Evolutionary conservation across 768 basidiomycete genomes (phyloP), one percentile per base, ranked within the genome.

Genomic region (Clathrus columnatus): DNA sequence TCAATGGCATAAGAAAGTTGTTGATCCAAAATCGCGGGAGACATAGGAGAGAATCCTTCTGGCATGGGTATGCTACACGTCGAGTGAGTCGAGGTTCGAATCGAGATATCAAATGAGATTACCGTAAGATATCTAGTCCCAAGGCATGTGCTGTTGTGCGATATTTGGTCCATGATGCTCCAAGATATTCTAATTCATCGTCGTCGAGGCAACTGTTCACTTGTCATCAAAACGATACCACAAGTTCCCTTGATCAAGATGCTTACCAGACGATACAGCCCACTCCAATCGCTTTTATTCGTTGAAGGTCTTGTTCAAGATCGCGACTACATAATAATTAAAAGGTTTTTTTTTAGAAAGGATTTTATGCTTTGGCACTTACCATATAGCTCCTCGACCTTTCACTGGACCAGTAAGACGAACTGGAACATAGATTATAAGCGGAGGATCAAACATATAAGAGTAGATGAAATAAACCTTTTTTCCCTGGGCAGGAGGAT

Each of bases 401-500:
- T 82, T 83, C 8, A 85, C 77, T 27, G 88, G 85, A 2, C 89
- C 89, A 50, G 74, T 74, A 23, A 89, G 70, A 53, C 89, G 81
- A 17, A 89, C 86, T 88, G 47, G 16, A 28, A 49, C 26, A 43
- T 16, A 24, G 21, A 14, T 32, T 11, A 45, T 41, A 47, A 29
- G 23, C 20, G 45, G 18, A 26, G n/a, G 50, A 48, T 51, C 36
- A 24, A 51, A 32, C 61, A 63, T 28, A 57, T 59, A 61, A 75
- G 62, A 24, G 56, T 16, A 51, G 18, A 28, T 16, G 27, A 16
- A n/a, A 57, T 68, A 8, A 27, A 84, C 86, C 84, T 77, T 96
- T 92, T 70, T 98, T 98, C 4, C 94, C 94, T 2, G 94, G 94
- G 71, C 95, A 97, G 5, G 89, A 92, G 5, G 88, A 91, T 28